Percentiles rank a stretch among this genome's conserved stretches.
phyloP scores from a whole-genome alignment of 192 early-diverging fungal genomes.

The Entrophospora sp. region DNA sequence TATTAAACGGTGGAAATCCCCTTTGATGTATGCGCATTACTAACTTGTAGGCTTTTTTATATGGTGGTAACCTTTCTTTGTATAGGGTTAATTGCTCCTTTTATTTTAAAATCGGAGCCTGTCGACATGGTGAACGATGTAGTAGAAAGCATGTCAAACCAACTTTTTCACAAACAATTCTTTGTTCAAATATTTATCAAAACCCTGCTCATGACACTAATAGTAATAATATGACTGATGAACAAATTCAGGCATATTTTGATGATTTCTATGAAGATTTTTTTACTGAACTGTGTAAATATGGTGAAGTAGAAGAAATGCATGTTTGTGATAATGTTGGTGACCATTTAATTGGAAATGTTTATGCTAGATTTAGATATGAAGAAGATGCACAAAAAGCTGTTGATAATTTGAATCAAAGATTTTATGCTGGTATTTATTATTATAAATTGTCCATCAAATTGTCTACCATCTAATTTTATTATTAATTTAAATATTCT shows the following conservation, averaged over 20 bases:
- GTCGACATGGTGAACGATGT: slow-evolving; percentile 94
- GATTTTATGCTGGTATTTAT: slow-evolving; percentile 77
- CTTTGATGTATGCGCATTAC: no score
- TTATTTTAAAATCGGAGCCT: slow-evolving; percentile 99
- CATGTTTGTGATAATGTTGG: slow-evolving; percentile 97
- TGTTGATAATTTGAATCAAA: slow-evolving; percentile 83
- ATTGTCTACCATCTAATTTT: not conserved
- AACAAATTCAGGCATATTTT: slow-evolving; percentile 80
- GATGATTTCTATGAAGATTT: slow-evolving; percentile 96
- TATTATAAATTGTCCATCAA: not conserved
- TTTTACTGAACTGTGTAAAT: slow-evolving; percentile 91
- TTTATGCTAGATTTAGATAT: slow-evolving; percentile 83
- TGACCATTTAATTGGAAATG: slow-evolving; percentile 95
- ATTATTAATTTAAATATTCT: not conserved
- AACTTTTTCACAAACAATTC: slow-evolving; percentile 88
- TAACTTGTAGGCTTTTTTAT: no score
- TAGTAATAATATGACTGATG: slow-evolving; percentile 54
- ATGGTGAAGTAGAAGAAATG: slow-evolving; percentile 95
- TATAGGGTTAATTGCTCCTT: slow-evolving; percentile 91
- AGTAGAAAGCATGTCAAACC: slow-evolving; percentile 97
- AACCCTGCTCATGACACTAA: slow-evolving; percentile 72
- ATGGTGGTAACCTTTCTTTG: not conserved
- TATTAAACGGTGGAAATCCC: no score
- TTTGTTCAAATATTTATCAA: slow-evolving; percentile 91
- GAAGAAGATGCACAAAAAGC: slow-evolving; percentile 93